Evolutionary conservation across 139 green algal species (phyloP), one percentile per base, ranked within the genome.

Genomic region (Coccomyxa sp.): DNA sequence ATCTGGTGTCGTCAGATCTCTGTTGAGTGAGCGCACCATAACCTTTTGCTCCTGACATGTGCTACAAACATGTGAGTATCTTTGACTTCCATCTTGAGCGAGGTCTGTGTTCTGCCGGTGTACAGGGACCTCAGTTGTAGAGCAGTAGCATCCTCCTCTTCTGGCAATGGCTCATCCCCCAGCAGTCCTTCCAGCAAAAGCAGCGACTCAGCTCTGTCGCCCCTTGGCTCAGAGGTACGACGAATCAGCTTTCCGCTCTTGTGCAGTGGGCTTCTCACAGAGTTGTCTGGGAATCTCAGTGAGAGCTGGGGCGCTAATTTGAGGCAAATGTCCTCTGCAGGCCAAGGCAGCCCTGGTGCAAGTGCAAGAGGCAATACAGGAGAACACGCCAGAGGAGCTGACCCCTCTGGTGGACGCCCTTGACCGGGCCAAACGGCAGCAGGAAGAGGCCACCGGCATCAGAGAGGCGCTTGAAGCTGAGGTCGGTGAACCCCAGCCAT

Each of bases 391-490:
- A 37, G 84, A 86, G 41, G 86, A 90, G 79, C 78, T 90, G 70
- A 34, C 80, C 16, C 86, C 87, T 22, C 78, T 91, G 22, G 87
- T 85, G 77, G 87, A 91, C 55, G 85, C 87, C 10, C 81, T 91
- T 44, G 77, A 87, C 71, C 71, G 80, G 38, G 87, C 87, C 6
- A 55, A 64, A 10, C 16, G 70, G 36, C 79, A 83, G 0, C 71
- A 70, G 18, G 74, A 87, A 27, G 76, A 86, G 29, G 82, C 81
- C 55, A 82, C 75, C 7, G 55, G 38, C 31, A 83, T 88, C 22
- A 55, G 86, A 22, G 87, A 91, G 37, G 86, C 84, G 2, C 41
- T 91, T 18, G 87, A 91, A 76, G 79, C 82, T 12, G 86, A 91
- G 83, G 81, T 84, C 9, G 8, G 75, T 16, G 18, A 24, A 5